phyloP scores from a whole-genome alignment of 495 filamentous ascomycete species.

The Neurospora sp. region DNA sequence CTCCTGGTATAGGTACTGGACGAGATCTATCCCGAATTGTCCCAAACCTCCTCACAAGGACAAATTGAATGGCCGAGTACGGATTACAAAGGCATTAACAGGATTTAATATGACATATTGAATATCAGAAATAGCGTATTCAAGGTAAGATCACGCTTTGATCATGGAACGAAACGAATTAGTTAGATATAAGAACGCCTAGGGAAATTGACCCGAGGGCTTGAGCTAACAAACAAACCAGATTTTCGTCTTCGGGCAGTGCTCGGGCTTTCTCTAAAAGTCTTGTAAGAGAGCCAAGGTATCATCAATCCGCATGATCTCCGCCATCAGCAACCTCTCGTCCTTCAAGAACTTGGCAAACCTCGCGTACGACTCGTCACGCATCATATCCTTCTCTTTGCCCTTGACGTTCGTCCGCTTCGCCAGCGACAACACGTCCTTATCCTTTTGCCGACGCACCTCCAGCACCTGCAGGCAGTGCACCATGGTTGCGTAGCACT shows the following conservation, averaged over 20 bases:
- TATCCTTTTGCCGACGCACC: slow-evolving; percentile 56
- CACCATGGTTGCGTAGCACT: slow-evolving; percentile 83
- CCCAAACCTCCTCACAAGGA: too few relatives aligned
- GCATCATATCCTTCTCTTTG: slow-evolving; percentile 66
- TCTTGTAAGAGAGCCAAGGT: slow-evolving; percentile 75
- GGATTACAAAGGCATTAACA: too few relatives aligned
- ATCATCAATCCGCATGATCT: slow-evolving; percentile 73
- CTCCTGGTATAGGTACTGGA: too few relatives aligned
- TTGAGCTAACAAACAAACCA: too few relatives aligned
- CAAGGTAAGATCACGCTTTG: too few relatives aligned
- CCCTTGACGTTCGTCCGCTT: slow-evolving; percentile 76
- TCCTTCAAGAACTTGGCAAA: slow-evolving; percentile 57
- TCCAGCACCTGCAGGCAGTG: slow-evolving; percentile 66
- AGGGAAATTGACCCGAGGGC: not conserved
- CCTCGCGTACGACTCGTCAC: slow-evolving; percentile 52
- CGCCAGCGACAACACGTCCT: slow-evolving; percentile 61
- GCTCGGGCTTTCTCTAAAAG: slow-evolving; percentile 39
- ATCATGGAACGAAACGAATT: too few relatives aligned
- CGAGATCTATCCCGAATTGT: too few relatives aligned
- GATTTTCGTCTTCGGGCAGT: not conserved
- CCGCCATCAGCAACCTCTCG: slow-evolving; percentile 66
- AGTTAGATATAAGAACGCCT: too few relatives aligned
- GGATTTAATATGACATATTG: too few relatives aligned
- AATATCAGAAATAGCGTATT: too few relatives aligned
- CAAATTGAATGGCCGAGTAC: too few relatives aligned